A percentile compares a stretch with the other conserved stretches of the same genome.
Conservation (phyloP, 2,329 filamentous ascomycete species). For the Xylaria sp. region DNA sequence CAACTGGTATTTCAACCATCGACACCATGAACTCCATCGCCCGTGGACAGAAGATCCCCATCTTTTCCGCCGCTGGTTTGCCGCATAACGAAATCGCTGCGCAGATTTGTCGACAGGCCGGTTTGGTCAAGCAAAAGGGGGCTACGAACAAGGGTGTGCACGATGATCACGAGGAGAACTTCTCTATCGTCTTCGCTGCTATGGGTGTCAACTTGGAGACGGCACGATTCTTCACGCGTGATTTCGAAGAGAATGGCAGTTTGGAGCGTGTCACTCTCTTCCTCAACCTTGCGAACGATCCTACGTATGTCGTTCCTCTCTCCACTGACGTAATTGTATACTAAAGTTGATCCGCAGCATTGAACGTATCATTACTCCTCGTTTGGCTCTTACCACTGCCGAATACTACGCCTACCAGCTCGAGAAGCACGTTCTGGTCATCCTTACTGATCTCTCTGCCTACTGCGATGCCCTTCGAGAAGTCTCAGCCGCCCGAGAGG, state of each 20-base stretch:
- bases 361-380: conserved; percentile 99
- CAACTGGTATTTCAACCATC: conserved; percentile 98
- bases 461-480: conserved; percentile 99
- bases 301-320: conserved; percentile 73
- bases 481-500: conserved; percentile 96
- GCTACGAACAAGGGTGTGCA: conserved; percentile 92
- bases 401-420: conserved; percentile 99
- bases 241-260: conserved; percentile 99
- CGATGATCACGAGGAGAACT: conserved; percentile 98
- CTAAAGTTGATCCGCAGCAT: conserved; percentile 67
- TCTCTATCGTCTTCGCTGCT: conserved; percentile 98
- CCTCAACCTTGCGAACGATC: conserved; percentile 98
- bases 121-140: conserved; percentile 82
- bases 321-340: background rate
- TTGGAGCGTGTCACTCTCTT: conserved; percentile 97
- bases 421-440: conserved; percentile 99
- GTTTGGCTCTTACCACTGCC: conserved; percentile 95
- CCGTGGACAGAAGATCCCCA: conserved; percentile 99
- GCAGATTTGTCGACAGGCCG: conserved; percentile 96
- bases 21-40: conserved; percentile 99
- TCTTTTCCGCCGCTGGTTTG: conserved; percentile 97
- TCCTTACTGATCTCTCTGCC: conserved; percentile 95
- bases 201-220: conserved; percentile 99
- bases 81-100: conserved; percentile 99
- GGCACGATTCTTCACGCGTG: conserved; percentile 95